Evolutionary conservation across 345 rosid species (phyloP), one percentile per base, ranked within the genome.

Genomic region (Ailanthus altissimus): DNA sequence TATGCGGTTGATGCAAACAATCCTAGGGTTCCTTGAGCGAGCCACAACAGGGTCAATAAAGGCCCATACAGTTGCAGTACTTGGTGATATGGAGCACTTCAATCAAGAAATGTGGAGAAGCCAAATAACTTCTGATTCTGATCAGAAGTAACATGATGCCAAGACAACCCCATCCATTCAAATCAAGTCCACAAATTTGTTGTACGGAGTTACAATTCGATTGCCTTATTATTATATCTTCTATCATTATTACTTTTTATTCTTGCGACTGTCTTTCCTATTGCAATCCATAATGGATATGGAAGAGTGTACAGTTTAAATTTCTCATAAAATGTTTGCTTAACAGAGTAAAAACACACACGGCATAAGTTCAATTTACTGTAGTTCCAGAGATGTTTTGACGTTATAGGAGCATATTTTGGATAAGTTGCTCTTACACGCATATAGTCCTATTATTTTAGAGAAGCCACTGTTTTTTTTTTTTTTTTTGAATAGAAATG

Each of bases 1-100:
- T 60, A 54, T 75, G 78, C 79, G 65, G 71, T 45, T 4, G 53
- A 54, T 38, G 21, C 40, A 40, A 23, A 43, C 59, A 4, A 70
- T 75, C 56, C 68, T 49, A 28, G 74, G 46, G 69, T 68, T 63
- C 63, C 32, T 25, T 67, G 78, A 72, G 46, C 54, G 51, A 73
- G 79, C 65, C 74, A 72, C 64, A 53, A 76, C 70, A 78, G 74
- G 65, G 75, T 76, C 63, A 36, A 66, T 47, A 26, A 62, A 67
- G 20, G 75, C 72, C 85, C 83, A 81, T 84, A 64, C 67, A 58
- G 72, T 38, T 43, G 66, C 63, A 75, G 61, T 2, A n/a, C 13
- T 72, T 50, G 32, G 21, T 58, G 77, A 75, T 32, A 32, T 79
- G 76, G 73, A 72, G 71, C 62, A 56, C 63, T 67, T 40, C 46